A percentile compares a stretch with the other conserved stretches of the same genome.
Conservation (phyloP, 768 basidiomycete genomes). For the Suillus bovinus region DNA sequence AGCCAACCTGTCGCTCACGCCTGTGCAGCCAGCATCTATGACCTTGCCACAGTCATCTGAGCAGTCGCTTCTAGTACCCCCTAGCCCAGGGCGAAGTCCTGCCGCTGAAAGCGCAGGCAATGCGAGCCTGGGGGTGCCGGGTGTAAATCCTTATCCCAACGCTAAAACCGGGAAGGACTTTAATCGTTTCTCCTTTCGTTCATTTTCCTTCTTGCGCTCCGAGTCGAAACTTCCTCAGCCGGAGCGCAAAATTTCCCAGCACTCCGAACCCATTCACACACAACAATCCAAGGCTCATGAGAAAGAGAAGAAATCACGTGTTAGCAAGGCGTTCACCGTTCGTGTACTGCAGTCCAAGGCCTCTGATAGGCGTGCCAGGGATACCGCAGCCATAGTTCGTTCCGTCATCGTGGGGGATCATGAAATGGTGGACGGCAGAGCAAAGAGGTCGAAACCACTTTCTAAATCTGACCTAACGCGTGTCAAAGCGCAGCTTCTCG, state of each 20-base stretch:
- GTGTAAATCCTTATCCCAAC: constrained; percentile 5
- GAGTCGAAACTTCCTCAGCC: constrained; percentile 31
- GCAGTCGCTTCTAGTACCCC: constrained; percentile 12
- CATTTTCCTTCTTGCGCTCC: constrained; percentile 41
- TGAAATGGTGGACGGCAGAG: constrained; percentile 31
- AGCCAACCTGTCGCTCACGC: background rate
- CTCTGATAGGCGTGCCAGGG: constrained; percentile 60
- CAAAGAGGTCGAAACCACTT: constrained; percentile 38
- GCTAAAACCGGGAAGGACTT: constrained; percentile 23
- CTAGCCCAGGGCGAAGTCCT: constrained; percentile 7
- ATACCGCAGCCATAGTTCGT: constrained; percentile 63
- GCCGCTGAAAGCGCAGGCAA: constrained; percentile 10
- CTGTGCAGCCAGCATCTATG: constrained; percentile 4
- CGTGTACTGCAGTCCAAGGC: constrained; percentile 33
- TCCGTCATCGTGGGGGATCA: constrained; percentile 66
- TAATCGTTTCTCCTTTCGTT: constrained; percentile 52
- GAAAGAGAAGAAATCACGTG: constrained; percentile 41
- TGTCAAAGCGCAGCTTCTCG: constrained; percentile 65
- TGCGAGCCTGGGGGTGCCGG: constrained; percentile 15
- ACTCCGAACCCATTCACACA: constrained; percentile 12
- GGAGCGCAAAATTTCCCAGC: constrained; percentile 29
- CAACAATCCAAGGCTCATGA: constrained; percentile 38
- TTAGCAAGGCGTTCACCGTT: constrained; percentile 34
- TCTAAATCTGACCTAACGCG: constrained; percentile 58
- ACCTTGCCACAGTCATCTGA: constrained; percentile 23